Percentiles rank a stretch among this genome's conserved stretches.
These are phyloP conservation scores for Conringia planisiliqua DNA, from an alignment of 345 rosid genomes.

Conservation along the genomic window DNA sequence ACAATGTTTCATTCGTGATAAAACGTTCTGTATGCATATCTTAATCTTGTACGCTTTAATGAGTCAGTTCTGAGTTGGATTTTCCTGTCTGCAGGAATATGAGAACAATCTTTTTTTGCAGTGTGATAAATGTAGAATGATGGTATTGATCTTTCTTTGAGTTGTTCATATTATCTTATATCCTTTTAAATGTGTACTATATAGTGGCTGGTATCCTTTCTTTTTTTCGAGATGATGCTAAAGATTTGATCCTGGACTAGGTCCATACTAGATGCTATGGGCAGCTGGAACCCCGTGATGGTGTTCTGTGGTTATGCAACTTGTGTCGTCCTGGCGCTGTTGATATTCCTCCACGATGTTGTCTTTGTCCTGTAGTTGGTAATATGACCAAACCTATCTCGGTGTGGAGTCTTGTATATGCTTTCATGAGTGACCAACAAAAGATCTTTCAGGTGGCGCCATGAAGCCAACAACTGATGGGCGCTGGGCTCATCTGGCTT, in stretches of 20 bases:
- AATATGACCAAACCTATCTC: slow-evolving; percentile 5
- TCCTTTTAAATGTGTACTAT: slow-evolving; percentile 5
- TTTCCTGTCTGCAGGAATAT: slow-evolving; percentile 60
- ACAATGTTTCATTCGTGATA: not conserved
- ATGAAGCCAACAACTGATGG: slow-evolving; percentile 98
- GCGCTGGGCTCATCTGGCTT: slow-evolving; percentile 97
- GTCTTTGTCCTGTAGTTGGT: slow-evolving; percentile 97
- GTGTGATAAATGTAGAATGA: slow-evolving; percentile 98
- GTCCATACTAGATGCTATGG: slow-evolving; percentile 99
- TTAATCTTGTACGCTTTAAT: not conserved
- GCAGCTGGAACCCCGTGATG: slow-evolving; percentile 80
- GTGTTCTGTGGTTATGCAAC: slow-evolving; percentile 90
- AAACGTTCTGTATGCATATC: slow-evolving; percentile 2
- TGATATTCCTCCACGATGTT: slow-evolving; percentile 72
- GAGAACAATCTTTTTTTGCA: slow-evolving; percentile 92
- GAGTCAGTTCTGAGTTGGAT: not conserved
- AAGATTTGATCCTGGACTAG: slow-evolving; percentile 39
- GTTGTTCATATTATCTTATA: not conserved
- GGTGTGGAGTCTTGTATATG: slow-evolving; percentile 12
- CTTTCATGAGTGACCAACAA: slow-evolving; percentile 22
- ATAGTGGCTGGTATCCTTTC: slow-evolving; percentile 4
- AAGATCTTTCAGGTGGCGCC: slow-evolving; percentile 69
- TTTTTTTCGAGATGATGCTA: slow-evolving; percentile 13
- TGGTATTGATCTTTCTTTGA: slow-evolving; percentile 36
- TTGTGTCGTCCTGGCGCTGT: slow-evolving; percentile 89